Evolutionary conservation across 2,329 filamentous ascomycete species (phyloP).

Genomic region (Chrysoporthe cubensis): DNA sequence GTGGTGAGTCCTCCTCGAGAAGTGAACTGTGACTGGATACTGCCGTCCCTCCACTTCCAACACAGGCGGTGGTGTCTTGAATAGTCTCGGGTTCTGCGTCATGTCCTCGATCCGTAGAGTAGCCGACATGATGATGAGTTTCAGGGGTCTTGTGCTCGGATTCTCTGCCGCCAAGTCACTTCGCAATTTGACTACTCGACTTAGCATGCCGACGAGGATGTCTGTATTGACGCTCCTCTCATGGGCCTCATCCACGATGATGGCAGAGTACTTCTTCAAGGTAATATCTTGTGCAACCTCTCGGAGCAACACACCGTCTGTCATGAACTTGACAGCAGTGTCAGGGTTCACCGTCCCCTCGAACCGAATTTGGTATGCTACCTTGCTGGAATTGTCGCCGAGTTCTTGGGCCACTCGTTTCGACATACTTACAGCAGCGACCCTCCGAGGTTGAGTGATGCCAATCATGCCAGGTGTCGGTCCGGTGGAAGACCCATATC

Average conservation of each 20-base stretch:
- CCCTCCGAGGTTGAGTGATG: slow-evolving; percentile 90
- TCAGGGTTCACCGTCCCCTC: slow-evolving; percentile 80
- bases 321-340: slow-evolving; percentile 98
- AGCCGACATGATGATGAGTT: slow-evolving; percentile 97
- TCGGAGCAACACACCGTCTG: slow-evolving; percentile 90
- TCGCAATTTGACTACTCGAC: slow-evolving; percentile 84
- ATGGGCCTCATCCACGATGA: slow-evolving; percentile 96
- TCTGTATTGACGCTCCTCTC: slow-evolving; percentile 98
- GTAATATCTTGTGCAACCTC: slow-evolving; percentile 91
- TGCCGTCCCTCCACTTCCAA: slow-evolving; percentile 91
- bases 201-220: slow-evolving; percentile 96
- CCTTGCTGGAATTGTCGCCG: slow-evolving; percentile 73
- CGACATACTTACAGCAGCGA: slow-evolving; percentile 96
- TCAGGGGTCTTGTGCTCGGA: slow-evolving; percentile 74
- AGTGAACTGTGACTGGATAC: slow-evolving; percentile 87
- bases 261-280: slow-evolving; percentile 85
- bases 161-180: slow-evolving; percentile 75
- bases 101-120: slow-evolving; percentile 91
- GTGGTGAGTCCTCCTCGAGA: slow-evolving; percentile 77
- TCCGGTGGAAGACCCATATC: slow-evolving; percentile 78
- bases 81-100: slow-evolving; percentile 80
- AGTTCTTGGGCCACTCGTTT: slow-evolving; percentile 88
- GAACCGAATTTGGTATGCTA: slow-evolving; percentile 94
- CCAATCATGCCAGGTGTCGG: slow-evolving; percentile 91
- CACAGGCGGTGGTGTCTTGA: slow-evolving; percentile 77